Evolutionary conservation across 106 monocot genomes (phyloP), one percentile per base, ranked within the genome.

Genomic region (Allium cepa): DNA sequence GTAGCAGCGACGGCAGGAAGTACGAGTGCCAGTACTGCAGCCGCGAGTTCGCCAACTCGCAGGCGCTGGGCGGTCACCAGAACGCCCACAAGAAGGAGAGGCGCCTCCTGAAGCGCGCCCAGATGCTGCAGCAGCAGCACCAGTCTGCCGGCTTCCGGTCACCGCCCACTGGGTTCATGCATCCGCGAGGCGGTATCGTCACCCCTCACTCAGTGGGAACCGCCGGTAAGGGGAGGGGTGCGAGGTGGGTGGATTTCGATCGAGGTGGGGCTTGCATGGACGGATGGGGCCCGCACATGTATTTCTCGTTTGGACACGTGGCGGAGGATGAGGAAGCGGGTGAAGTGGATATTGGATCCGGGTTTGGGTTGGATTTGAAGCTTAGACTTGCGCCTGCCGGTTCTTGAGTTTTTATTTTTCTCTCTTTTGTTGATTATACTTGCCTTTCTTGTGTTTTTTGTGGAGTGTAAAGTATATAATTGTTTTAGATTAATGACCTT

Each of bases 351-450:
- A 10, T 27, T 17, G 48, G 65, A 50, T 49, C 8, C 65, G 65
- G 62, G 36, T 46, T 13, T 47, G 62, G 65, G 56, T 59, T 94
- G 68, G 90, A 94, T 76, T 76, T 94, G 63, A 86, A 94, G 70
- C 89, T 94, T 49, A 89, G 89, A 72, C 84, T 94, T 4, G 93
- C 93, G 3, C 93, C 93, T 4, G 81, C 93, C 15, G 84, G 89
- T 8, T 78, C 56, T 1, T 86, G 78, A 84, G 3, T 36, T 36
- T 36, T 36, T 36, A 3, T 36, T 36, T 36, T 36, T 4, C 36
- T 5, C 36, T 36, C 36, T 36, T 36, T 36, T 36, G 1, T 5
- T 36, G 36, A 36, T 36, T 36, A 36, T 36, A 36, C 36, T 36
- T 4, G 36, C 36, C 36, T 36, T 36, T 36, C 36, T 5, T 11